Evolutionary conservation across 2,329 filamentous ascomycete species (phyloP), one percentile per base, ranked within the genome.

Genomic region (Scleromitrula shiraiana): DNA sequence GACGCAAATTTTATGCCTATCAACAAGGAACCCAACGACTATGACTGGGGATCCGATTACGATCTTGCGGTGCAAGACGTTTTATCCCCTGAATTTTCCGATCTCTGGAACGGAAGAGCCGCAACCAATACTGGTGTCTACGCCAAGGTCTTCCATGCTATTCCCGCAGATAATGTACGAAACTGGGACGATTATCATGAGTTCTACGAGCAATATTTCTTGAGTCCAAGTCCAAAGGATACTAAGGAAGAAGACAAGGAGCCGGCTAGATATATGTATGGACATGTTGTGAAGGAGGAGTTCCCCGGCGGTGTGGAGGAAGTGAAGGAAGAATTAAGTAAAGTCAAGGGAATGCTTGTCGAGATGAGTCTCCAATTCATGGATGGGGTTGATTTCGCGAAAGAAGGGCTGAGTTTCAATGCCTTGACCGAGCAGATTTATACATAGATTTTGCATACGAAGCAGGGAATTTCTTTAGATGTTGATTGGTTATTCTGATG

Each of bases 291-390:
- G 38, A 80, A 79, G 60, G 83, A 86, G 43, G 80, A 91, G 61
- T 87, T 95, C 65, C 72, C 77, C 0, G 77, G 83, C 54, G 86
- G 90, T 7, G 80, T 83, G 37, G 70, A 70, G n/a, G 82, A 86
- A 64, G 72, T 89, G 50, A 89, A 88, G 69, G 78, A 83, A 42
- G 76, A 80, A 68, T 68, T 90, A 46, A 72, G 74, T 47, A 73
- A 77, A 46, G 72, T 90, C 32, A 76, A 80, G 51, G 85, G 85
- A 2, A 85, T 76, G 7, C 67, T 89, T 38, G 84, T 96, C 7
- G 87, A 95, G 72, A 96, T 96, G 90, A 88, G 89, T 23, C 71
- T 96, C 57, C 73, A 88, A 56, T 96, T 96, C 70, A 70, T 95
- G 64, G 83, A 84, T 59, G 85, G 89, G 27, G 77, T 79, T 7